phyloP scores from a whole-genome alignment of 768 basidiomycete species.

The Suillus discolor region DNA sequence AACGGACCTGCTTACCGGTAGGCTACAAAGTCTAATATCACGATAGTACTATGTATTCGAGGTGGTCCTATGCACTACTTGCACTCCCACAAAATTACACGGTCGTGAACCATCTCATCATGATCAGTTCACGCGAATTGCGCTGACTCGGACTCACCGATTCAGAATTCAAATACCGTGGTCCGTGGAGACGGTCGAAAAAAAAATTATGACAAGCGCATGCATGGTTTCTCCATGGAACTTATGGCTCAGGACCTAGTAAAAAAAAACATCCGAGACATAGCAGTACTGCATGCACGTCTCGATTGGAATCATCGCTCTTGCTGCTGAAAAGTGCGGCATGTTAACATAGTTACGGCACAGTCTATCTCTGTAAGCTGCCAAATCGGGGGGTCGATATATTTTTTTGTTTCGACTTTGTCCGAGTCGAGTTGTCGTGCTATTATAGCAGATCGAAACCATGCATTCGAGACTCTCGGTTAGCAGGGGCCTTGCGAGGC shows the following conservation, averaged over 20 bases:
- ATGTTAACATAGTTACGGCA: slow-evolving; percentile 6
- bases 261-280: slow-evolving; percentile 4
- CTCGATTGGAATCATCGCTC: neutral
- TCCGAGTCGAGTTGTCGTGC: slow-evolving; percentile 11
- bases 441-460: neutral
- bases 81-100: neutral
- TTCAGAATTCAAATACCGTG: slow-evolving; percentile 9
- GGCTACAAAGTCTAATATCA: slow-evolving; percentile 29
- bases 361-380: neutral
- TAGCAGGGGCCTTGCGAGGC: slow-evolving; percentile 16
- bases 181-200: slow-evolving; percentile 9
- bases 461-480: slow-evolving; percentile 26
- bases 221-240: slow-evolving; percentile 8
- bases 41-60: slow-evolving; percentile 7
- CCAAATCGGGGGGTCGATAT: neutral
- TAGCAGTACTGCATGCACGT: neutral
- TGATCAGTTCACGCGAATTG: neutral
- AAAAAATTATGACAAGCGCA: neutral
- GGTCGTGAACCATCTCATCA: neutral
- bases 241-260: neutral
- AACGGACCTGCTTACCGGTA: slow-evolving; percentile 44
- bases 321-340: neutral
- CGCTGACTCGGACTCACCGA: neutral
- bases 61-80: neutral
- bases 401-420: slow-evolving; percentile 14